A percentile compares a stretch with the other conserved stretches of the same genome.
phyloP scores from a whole-genome alignment of 768 basidiomycete species.

The Suillus tomentosus region DNA sequence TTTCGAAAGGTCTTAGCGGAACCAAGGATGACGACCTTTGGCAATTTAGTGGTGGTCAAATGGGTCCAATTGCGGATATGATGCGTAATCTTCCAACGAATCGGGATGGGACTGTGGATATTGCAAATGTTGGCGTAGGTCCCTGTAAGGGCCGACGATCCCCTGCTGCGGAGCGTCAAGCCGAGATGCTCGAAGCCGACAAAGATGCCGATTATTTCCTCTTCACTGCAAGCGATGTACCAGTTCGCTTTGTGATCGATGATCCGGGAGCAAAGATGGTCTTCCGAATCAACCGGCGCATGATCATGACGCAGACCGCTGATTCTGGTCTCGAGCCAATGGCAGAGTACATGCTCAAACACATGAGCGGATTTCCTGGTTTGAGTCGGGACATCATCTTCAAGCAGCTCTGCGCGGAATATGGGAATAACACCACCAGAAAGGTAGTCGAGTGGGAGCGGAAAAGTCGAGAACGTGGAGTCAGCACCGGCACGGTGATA shows the following conservation, averaged over 20 bases:
- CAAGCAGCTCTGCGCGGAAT: neutral
- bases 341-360: slow-evolving; percentile 22
- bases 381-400: slow-evolving; percentile 16
- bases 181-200: slow-evolving; percentile 20
- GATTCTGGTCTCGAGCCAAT: slow-evolving; percentile 13
- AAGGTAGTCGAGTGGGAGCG: neutral
- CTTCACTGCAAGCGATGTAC: slow-evolving; percentile 19
- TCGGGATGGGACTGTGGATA: neutral
- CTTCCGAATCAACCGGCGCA: slow-evolving; percentile 20
- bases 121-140: slow-evolving; percentile 15
- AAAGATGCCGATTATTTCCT: slow-evolving; percentile 24
- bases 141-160: slow-evolving; percentile 14
- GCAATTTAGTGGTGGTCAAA: neutral
- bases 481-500: neutral
- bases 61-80: slow-evolving; percentile 10
- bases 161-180: slow-evolving; percentile 22
- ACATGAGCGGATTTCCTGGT: slow-evolving; percentile 19
- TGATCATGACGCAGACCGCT: slow-evolving; percentile 10
- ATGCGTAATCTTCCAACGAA: neutral
- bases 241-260: slow-evolving; percentile 17
- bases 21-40: slow-evolving; percentile 20
- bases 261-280: slow-evolving; percentile 15
- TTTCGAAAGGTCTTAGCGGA: slow-evolving; percentile 22
- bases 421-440: neutral
- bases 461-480: neutral